A percentile compares a stretch with the other conserved stretches of the same genome.
Conservation (phyloP, 2,329 filamentous ascomycete genomes). For the Claviceps humidiphila region DNA sequence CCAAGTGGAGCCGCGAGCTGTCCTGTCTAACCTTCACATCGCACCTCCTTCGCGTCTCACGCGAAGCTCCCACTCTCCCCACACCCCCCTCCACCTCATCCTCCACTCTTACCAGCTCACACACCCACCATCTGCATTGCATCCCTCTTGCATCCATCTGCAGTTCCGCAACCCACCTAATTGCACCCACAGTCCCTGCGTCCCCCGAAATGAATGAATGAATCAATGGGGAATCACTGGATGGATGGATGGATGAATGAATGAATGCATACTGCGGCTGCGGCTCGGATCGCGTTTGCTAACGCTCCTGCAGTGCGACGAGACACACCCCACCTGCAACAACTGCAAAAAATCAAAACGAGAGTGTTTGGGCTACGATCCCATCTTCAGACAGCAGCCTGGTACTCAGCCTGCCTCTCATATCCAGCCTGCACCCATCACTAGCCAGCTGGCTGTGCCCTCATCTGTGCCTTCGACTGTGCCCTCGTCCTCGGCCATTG, state of each 20-base stretch:
- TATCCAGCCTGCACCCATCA: conserved; percentile 21
- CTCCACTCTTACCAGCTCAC: not conserved
- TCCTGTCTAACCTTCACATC: conserved; percentile 1
- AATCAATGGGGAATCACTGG: not conserved
- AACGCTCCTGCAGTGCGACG: conserved; percentile 66
- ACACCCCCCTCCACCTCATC: not conserved
- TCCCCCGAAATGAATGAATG: not conserved
- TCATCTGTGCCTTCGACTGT: conserved; percentile 17
- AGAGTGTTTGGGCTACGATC: conserved; percentile 76
- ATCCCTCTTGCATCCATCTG: not conserved
- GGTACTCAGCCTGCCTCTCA: conserved; percentile 60
- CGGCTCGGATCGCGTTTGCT: not conserved
- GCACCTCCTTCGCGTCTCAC: not conserved
- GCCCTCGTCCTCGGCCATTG: conserved; percentile 14
- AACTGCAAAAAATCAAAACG: conserved; percentile 84
- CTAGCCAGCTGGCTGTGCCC: conserved; percentile 18
- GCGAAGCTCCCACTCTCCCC: not conserved
- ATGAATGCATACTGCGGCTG: conserved; percentile 1
- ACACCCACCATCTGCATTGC: not conserved
- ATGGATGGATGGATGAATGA: not conserved
- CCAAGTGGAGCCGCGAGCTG: conserved; percentile 2
- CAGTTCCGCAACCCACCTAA: not conserved
- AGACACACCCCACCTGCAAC: conserved; percentile 82
- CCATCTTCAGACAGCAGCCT: conserved; percentile 66
- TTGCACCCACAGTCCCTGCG: not conserved